Conservation (phyloP, 2,329 filamentous ascomycete species). For the Fusarium hostae region DNA sequence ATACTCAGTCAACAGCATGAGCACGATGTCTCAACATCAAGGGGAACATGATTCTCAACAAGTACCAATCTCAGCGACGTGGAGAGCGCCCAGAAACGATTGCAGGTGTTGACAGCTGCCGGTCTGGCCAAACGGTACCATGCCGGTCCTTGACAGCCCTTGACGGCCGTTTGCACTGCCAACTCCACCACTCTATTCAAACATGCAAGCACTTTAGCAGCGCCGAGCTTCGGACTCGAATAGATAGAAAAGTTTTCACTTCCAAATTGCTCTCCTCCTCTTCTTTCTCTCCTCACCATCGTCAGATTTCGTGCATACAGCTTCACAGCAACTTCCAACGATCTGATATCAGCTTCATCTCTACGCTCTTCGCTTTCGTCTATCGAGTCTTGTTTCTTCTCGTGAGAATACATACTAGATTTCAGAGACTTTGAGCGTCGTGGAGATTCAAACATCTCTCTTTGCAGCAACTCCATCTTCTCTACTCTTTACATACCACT, state of each 20-base stretch:
- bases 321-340: conserved; percentile 1
- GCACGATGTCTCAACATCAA: neutral
- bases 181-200: neutral
- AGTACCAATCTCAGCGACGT: neutral
- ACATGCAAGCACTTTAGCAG: neutral
- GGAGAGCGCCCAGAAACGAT: neutral
- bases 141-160: neutral
- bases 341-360: conserved; percentile 13
- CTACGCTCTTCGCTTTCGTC: neutral
- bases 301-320: conserved; percentile 11
- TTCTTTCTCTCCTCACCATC: neutral
- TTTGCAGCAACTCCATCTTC: neutral
- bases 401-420: neutral
- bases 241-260: neutral
- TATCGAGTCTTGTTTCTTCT: neutral
- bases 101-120: neutral
- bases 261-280: neutral
- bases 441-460: neutral
- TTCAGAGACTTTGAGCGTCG: neutral
- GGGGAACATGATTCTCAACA: too few relatives aligned
- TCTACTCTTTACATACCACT: neutral
- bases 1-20: conserved; percentile 2
- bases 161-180: conserved; percentile 10
- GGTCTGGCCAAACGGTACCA: neutral
- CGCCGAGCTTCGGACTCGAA: neutral